Percentiles rank a stretch among this genome's conserved stretches.
Evolutionary conservation across 2,329 filamentous ascomycete genomes (phyloP).

Genomic region (Rhinocladiella similis): DNA sequence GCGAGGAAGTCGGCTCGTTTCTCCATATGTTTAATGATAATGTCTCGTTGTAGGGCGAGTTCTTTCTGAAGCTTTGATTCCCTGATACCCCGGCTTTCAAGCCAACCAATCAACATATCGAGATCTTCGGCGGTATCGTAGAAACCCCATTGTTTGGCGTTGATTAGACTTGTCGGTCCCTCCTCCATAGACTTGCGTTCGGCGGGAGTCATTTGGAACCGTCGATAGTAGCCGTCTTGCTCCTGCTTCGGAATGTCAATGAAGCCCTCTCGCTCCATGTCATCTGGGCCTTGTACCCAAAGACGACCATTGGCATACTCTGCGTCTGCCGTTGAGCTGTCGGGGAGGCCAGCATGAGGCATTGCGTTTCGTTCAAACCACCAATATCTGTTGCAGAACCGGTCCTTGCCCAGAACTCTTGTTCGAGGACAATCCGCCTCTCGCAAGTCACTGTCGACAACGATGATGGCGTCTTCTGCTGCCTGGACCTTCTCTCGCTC

Average conservation of each 20-base stretch:
- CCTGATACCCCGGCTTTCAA: constrained; percentile 82
- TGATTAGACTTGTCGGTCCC: constrained; percentile 73
- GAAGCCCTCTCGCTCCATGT: constrained; percentile 81
- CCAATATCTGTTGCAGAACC: constrained; percentile 98
- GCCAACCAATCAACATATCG: constrained; percentile 79
- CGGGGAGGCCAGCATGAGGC: constrained; percentile 86
- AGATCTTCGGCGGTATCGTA: constrained; percentile 78
- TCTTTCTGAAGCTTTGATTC: constrained; percentile 89
- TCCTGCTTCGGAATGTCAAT: constrained; percentile 73
- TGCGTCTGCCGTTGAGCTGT: constrained; percentile 82
- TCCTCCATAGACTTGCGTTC: constrained; percentile 87
- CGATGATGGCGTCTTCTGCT: constrained; percentile 80
- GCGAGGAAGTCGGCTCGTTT: constrained; percentile 72
- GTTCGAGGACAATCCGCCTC: constrained; percentile 93
- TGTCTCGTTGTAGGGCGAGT: constrained; percentile 71
- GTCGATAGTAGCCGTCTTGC: constrained; percentile 71
- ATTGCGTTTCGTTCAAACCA: constrained; percentile 99
- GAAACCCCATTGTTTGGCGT: constrained; percentile 85
- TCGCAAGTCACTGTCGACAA: constrained; percentile 86
- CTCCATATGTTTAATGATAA: constrained; percentile 77
- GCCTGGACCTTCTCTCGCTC: constrained; percentile 77
- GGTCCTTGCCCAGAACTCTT: constrained; percentile 84
- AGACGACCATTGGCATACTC: constrained; percentile 91
- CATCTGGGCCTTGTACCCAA: constrained; percentile 94
- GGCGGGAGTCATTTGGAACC: constrained; percentile 78